phyloP scores from a whole-genome alignment of 2,329 filamentous ascomycete species.

The Pseudogymnoascus sp. region DNA sequence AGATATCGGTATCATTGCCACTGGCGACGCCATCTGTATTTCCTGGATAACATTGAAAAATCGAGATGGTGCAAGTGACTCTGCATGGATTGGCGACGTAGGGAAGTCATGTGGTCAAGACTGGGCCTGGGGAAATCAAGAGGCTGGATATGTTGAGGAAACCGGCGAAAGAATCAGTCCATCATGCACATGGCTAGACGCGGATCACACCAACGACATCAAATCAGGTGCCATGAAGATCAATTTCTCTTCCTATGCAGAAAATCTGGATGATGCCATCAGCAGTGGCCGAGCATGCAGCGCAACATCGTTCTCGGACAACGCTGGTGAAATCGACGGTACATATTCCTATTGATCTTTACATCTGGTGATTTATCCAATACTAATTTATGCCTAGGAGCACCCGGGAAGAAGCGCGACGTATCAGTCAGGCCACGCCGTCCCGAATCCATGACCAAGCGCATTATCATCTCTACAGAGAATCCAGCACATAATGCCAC shows the following conservation, averaged over 20 bases:
- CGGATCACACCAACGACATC: not conserved
- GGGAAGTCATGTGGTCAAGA: not conserved
- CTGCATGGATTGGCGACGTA: not conserved
- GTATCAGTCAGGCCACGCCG: not conserved
- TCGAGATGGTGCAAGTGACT: not conserved
- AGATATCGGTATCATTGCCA: not conserved
- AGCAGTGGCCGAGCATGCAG: not conserved
- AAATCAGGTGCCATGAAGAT: not conserved
- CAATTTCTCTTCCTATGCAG: not conserved
- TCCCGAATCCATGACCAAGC: not conserved
- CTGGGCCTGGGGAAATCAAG: constrained; percentile 1
- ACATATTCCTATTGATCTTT: not conserved
- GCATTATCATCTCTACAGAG: not conserved
- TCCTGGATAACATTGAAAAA: constrained; percentile 1
- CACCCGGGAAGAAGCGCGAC: not conserved
- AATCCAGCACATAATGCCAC: not conserved
- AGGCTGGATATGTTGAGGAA: not conserved
- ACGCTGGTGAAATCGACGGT: not conserved
- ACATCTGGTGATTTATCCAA: not conserved
- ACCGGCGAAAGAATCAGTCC: not conserved
- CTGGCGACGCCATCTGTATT: not conserved
- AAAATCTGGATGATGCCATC: not conserved
- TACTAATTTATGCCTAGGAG: not conserved
- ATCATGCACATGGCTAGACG: not conserved
- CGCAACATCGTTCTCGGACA: not conserved